Percentiles rank a stretch among this genome's conserved stretches.
phyloP scores from a whole-genome alignment of 2,329 filamentous ascomycete species.

The Aspergillus jensenii region DNA sequence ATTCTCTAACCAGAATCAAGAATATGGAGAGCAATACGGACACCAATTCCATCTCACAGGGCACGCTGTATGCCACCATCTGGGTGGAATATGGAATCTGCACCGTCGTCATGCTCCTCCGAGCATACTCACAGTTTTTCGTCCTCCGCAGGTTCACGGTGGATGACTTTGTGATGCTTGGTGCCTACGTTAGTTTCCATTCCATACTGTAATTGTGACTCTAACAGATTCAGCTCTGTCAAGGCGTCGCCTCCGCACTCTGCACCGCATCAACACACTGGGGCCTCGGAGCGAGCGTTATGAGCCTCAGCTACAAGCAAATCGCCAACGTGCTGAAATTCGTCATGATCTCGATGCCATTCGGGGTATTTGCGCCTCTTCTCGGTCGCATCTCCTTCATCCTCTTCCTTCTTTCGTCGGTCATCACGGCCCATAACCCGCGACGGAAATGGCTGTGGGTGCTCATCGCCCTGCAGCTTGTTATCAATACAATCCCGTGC shows the following conservation, averaged over 20 bases:
- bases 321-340: neutral
- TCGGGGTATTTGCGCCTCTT: neutral
- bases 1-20: too few species aligned
- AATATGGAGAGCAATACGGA: neutral
- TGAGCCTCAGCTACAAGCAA: neutral
- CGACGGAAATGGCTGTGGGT: slow-evolving; percentile 4
- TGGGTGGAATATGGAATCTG: slow-evolving; percentile 6
- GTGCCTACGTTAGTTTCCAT: neutral
- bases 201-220: neutral
- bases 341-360: slow-evolving; percentile 2
- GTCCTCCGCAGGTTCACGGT: neutral
- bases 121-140: slow-evolving; percentile 1
- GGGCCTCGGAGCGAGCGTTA: neutral
- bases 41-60: neutral
- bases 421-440: neutral
- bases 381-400: slow-evolving; percentile 6
- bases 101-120: slow-evolving; percentile 3
- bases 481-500: neutral
- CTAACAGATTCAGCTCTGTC: neutral
- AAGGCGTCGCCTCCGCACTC: neutral
- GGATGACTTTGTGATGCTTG: slow-evolving; percentile 5
- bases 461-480: neutral
- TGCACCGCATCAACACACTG: neutral
- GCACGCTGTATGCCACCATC: neutral
- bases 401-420: neutral